Evolutionary conservation across 495 filamentous ascomycete species (phyloP).

Genomic region (Penicillium argentinense): DNA sequence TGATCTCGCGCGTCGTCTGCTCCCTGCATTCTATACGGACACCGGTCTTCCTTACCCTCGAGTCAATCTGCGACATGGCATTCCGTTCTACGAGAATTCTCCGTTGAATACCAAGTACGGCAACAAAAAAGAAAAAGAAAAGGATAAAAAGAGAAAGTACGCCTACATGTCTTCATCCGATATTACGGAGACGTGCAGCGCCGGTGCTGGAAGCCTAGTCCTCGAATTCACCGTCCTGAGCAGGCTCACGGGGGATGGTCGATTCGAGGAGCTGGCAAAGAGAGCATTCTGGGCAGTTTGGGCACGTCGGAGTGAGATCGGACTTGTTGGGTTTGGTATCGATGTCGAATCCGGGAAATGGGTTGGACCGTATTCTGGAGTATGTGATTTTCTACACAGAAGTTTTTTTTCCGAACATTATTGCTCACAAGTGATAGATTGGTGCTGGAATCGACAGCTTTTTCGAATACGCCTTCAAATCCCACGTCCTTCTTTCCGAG

Average conservation of each 20-base stretch:
- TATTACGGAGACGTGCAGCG: slow-evolving; percentile 94
- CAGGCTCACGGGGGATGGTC: slow-evolving; percentile 78
- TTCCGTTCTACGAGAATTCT: slow-evolving; percentile 86
- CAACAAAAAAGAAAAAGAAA: neutral
- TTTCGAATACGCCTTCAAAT: slow-evolving; percentile 96
- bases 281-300: slow-evolving; percentile 95
- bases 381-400: slow-evolving; percentile 26
- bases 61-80: slow-evolving; percentile 88
- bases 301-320: slow-evolving; percentile 78
- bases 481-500: slow-evolving; percentile 83
- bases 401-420: neutral
- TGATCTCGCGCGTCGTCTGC: slow-evolving; percentile 77
- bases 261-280: slow-evolving; percentile 87
- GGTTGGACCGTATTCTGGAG: slow-evolving; percentile 80
- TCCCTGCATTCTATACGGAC: slow-evolving; percentile 86
- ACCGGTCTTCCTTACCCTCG: slow-evolving; percentile 94
- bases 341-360: slow-evolving; percentile 90
- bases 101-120: slow-evolving; percentile 53
- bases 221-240: slow-evolving; percentile 91
- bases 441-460: slow-evolving; percentile 97
- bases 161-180: slow-evolving; percentile 48
- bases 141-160: slow-evolving; percentile 13
- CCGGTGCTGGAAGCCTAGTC: slow-evolving; percentile 90
- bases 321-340: slow-evolving; percentile 87
- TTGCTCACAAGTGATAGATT: slow-evolving; percentile 51